Conservation (phyloP, 805 yeast species). For the Pichia eremophila region DNA sequence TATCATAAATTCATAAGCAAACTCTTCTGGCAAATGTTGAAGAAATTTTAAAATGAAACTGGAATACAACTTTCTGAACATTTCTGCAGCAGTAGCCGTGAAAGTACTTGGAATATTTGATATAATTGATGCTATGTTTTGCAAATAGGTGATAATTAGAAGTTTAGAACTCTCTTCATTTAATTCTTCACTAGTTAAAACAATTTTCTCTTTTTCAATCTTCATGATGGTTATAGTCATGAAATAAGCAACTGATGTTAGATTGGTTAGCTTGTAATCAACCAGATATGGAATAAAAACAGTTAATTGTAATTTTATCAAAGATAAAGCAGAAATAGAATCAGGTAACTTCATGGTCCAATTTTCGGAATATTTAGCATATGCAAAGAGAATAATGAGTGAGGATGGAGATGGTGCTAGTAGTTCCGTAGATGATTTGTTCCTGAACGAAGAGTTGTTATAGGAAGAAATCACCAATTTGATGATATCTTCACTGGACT, state of each 20-base stretch:
- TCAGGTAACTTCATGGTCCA: constrained; percentile 1
- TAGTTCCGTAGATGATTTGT: constrained; percentile 8
- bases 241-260: constrained; percentile 12
- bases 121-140: constrained; percentile 16
- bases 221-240: constrained; percentile 9
- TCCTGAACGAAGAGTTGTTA: constrained; percentile 22
- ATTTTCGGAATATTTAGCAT: constrained; percentile 15
- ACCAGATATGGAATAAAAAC: constrained; percentile 31
- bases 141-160: constrained; percentile 18
- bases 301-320: constrained; percentile 34
- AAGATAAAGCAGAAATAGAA: constrained; percentile 11
- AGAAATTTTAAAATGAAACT: constrained; percentile 59
- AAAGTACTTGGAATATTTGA: constrained; percentile 12
- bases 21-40: constrained; percentile 45
- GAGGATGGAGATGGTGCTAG: constrained; percentile 7
- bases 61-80: constrained; percentile 30
- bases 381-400: constrained; percentile 14
- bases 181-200: background rate
- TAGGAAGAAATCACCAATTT: constrained; percentile 32
- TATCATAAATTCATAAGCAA: constrained; percentile 48
- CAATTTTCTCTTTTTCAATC: background rate
- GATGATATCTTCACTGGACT: constrained; percentile 31
- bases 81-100: background rate
- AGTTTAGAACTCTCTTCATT: background rate
- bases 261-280: constrained; percentile 13